Evolutionary conservation across 139 green algal genomes (phyloP), one percentile per base, ranked within the genome.

Genomic region (Spirogloea muscicola): DNA sequence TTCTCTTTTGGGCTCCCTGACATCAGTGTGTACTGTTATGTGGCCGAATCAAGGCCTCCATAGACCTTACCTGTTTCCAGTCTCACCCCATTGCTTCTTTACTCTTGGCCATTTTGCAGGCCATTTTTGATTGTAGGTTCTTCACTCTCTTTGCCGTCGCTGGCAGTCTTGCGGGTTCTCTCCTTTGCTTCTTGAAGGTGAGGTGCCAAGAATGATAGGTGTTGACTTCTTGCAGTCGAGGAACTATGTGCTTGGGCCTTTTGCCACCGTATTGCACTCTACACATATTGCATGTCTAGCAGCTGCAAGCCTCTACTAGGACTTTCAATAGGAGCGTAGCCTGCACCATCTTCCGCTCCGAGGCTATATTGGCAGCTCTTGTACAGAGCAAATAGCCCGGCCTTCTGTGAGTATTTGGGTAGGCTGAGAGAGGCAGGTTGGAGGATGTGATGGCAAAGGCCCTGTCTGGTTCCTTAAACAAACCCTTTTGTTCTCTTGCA

Each of bases 111-210:
- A 27, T 16, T 52, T 61, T 61, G 62, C 62, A 71, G 62, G 16
- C 21, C 18, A 71, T 71, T 25, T 71, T 71, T 33, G 41, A 71
- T 31, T 71, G 62, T 43, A 42, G 62, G 29, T 71, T 71, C 43
- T 33, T 71, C 62, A 58, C 62, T 13, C 41, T 71, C 5, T 25
- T 71, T 18, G 62, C 42, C 1, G 62, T 71, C 41, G 6, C 39
- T 1, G 62, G 62, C 40, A 41, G 42, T 10, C 42, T 71, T n/a
- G 25, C n/a, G 7, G 62, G 62, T 27, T 71, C 62, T 25, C 21
- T 33, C 41, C n/a, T 71, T 3, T 71, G 62, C 42, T 71, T 71
- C 31, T 7, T 71, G 7, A 71, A 71, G 62, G 62, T 9, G 7
- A 33, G 51, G 33, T 29, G 29, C 21, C 29, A 38, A 61, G 29